Conservation (phyloP, 805 yeast species). For the Candida mattraensis region DNA sequence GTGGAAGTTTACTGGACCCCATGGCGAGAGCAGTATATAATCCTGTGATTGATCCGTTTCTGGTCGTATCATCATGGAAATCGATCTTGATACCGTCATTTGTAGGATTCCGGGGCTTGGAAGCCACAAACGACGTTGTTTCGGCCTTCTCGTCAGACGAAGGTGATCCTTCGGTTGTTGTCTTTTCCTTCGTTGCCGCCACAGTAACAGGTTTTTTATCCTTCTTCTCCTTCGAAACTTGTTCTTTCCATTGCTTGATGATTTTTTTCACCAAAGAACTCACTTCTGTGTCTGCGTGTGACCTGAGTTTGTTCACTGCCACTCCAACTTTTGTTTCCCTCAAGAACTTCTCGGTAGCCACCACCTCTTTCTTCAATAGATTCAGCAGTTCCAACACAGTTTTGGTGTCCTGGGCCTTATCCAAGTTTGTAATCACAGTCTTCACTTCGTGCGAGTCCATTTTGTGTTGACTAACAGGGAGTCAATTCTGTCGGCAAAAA, state of each 20-base stretch:
- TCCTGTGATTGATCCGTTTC: constrained; percentile 83
- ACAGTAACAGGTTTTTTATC: constrained; percentile 13
- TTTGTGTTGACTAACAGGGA: too few relatives aligned
- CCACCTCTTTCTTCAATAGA: constrained; percentile 65
- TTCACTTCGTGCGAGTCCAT: constrained; percentile 78
- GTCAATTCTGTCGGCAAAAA: too few relatives aligned
- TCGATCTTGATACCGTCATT: constrained; percentile 76
- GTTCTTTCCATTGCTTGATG: constrained; percentile 88
- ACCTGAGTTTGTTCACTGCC: constrained; percentile 84
- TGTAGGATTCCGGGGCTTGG: constrained; percentile 71
- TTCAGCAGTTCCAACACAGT: constrained; percentile 66
- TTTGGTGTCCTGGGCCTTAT: constrained; percentile 65
- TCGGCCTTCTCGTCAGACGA: constrained; percentile 13
- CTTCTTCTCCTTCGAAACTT: constrained; percentile 66
- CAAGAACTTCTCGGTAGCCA: constrained; percentile 80
- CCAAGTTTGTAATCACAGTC: constrained; percentile 67
- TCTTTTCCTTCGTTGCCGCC: constrained; percentile 14
- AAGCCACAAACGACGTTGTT: constrained; percentile 39
- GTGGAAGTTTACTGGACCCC: constrained; percentile 56
- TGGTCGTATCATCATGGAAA: constrained; percentile 70
- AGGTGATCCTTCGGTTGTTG: constrained; percentile 14
- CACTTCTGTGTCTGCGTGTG: constrained; percentile 66
- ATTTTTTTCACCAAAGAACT: constrained; percentile 73
- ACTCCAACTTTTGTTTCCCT: constrained; percentile 97
- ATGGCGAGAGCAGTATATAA: constrained; percentile 87